phyloP scores from a whole-genome alignment of 2,329 filamentous ascomycete genomes.

The Colletotrichum cereale region DNA sequence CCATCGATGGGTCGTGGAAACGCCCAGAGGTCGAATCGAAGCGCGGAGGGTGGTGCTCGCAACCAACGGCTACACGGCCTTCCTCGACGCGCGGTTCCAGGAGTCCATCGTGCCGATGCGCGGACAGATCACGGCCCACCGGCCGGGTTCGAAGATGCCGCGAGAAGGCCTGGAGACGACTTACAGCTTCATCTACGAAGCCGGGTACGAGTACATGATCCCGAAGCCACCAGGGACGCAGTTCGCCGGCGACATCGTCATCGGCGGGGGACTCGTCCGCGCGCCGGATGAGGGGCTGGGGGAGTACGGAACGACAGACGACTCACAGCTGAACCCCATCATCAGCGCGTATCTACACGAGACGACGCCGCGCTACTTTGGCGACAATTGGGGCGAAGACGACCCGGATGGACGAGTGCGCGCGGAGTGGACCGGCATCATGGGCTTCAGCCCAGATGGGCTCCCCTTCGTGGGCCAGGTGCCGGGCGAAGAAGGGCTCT shows the following conservation, averaged over 20 bases:
- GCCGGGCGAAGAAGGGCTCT: slow-evolving; percentile 60
- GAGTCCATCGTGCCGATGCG: slow-evolving; percentile 43
- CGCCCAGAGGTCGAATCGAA: slow-evolving; percentile 42
- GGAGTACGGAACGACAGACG: slow-evolving; percentile 69
- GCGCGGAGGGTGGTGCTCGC: slow-evolving; percentile 44
- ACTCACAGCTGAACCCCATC: slow-evolving; percentile 62
- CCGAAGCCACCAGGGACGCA: slow-evolving; percentile 61
- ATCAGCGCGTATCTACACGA: slow-evolving; percentile 62
- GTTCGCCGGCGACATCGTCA: slow-evolving; percentile 66
- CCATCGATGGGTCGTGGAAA: slow-evolving; percentile 38
- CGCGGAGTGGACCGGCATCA: slow-evolving; percentile 67
- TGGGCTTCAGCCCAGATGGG: slow-evolving; percentile 67
- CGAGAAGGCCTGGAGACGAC: slow-evolving; percentile 59
- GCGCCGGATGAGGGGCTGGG: slow-evolving; percentile 55
- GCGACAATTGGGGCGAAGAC: slow-evolving; percentile 62
- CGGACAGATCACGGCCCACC: slow-evolving; percentile 44
- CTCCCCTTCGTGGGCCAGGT: slow-evolving; percentile 66
- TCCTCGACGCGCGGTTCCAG: slow-evolving; percentile 42
- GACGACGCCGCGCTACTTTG: slow-evolving; percentile 64
- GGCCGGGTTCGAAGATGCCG: slow-evolving; percentile 52
- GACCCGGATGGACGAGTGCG: slow-evolving; percentile 55
- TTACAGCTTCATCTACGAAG: slow-evolving; percentile 71
- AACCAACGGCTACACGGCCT: slow-evolving; percentile 48
- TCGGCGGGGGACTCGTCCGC: slow-evolving; percentile 68
- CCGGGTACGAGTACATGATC: slow-evolving; percentile 77